Evolutionary conservation across 2,329 filamentous ascomycete species (phyloP).

Genomic region (Atkinsonella texensis): DNA sequence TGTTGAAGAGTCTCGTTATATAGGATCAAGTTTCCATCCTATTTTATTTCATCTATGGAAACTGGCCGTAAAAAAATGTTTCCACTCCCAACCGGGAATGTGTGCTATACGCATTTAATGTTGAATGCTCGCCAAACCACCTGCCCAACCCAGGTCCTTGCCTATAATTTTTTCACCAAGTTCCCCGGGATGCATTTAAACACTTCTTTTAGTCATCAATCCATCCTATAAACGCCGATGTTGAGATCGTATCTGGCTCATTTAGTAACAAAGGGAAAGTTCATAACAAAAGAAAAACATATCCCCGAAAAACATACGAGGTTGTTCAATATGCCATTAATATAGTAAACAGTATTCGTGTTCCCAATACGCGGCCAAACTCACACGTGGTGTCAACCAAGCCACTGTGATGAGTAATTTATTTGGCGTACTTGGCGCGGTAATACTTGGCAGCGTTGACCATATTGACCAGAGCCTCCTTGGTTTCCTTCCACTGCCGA

Average conservation of each 20-base stretch:
- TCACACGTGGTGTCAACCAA: conserved; percentile 9
- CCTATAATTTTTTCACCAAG: conserved; percentile 18
- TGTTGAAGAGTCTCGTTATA: conserved; percentile 8
- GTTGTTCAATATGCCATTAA: conserved; percentile 18
- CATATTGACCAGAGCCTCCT: conserved; percentile 92
- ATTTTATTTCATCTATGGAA: not conserved
- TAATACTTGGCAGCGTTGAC: conserved; percentile 96
- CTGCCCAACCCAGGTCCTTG: conserved; percentile 11
- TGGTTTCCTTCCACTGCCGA: conserved; percentile 96
- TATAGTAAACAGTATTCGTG: conserved; percentile 17
- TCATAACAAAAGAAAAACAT: conserved; percentile 3
- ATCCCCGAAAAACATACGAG: not conserved
- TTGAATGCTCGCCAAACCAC: conserved; percentile 26
- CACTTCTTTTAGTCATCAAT: conserved; percentile 21
- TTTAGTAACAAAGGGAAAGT: conserved; percentile 18
- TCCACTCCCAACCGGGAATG: conserved; percentile 19
- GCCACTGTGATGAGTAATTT: conserved; percentile 19
- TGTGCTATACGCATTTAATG: conserved; percentile 23
- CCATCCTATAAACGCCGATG: conserved; percentile 39
- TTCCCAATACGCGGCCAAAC: conserved; percentile 6
- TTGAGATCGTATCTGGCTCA: conserved; percentile 41
- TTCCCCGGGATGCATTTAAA: conserved; percentile 24
- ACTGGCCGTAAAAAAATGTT: conserved; percentile 10
- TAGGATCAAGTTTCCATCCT: not conserved
- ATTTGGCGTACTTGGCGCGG: conserved; percentile 77